Percentiles rank a stretch among this genome's conserved stretches.
phyloP scores from a whole-genome alignment of 2,329 filamentous ascomycete species.

The Fusarium sublunatum region DNA sequence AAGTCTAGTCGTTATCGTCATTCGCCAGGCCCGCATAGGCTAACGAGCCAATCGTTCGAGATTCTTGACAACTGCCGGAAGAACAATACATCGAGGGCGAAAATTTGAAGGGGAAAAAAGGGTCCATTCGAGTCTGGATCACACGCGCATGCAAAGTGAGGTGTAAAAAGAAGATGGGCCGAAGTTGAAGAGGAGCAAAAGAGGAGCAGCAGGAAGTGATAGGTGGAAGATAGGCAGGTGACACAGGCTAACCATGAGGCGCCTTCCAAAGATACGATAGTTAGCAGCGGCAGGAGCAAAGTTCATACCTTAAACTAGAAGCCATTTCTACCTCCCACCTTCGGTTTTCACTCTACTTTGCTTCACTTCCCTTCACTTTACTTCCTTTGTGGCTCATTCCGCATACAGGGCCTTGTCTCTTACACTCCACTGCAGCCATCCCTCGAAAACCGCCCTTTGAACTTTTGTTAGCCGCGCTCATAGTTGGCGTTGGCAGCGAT shows the following conservation, averaged over 20 bases:
- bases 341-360: not conserved
- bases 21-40: conserved; percentile 23
- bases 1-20: conserved; percentile 13
- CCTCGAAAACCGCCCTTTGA: conserved; percentile 14
- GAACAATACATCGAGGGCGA: conserved; percentile 16
- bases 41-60: conserved; percentile 34
- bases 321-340: conserved; percentile 2
- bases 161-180: conserved; percentile 15
- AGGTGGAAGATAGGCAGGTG: conserved; percentile 15
- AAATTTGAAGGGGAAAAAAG: conserved; percentile 15
- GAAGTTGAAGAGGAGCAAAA: conserved; percentile 21
- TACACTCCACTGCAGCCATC: conserved; percentile 13
- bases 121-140: conserved; percentile 41
- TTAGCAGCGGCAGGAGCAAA: conserved; percentile 22
- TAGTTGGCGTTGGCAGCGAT: conserved; percentile 5
- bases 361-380: not conserved
- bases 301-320: conserved; percentile 3
- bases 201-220: conserved; percentile 25
- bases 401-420: conserved; percentile 8
- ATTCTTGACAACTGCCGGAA: conserved; percentile 17
- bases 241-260: conserved; percentile 14
- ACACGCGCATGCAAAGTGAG: conserved; percentile 29
- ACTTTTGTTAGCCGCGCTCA: conserved; percentile 6
- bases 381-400: not conserved
- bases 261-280: conserved; percentile 13